These are phyloP conservation scores for Phytopythium chamaehyphon DNA, from an alignment of 352 stramenopile genomes.

Conservation along the genomic window DNA sequence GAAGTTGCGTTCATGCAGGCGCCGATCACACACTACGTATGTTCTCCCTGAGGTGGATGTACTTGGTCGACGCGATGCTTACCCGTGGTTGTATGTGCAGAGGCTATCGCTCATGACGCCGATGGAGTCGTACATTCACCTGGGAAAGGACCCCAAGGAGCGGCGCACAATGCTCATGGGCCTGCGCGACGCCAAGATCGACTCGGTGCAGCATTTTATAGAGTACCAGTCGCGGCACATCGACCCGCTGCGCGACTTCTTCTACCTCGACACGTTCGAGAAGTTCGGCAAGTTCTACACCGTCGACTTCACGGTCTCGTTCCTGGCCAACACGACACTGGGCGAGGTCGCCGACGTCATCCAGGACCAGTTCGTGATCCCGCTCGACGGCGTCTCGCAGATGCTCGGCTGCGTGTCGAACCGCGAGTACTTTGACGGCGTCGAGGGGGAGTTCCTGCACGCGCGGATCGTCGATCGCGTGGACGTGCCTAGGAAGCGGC, in stretches of 20 bases:
- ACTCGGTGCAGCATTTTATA: conserved; percentile 33
- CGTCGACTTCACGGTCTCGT: conserved; percentile 59
- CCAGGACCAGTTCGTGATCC: conserved; percentile 54
- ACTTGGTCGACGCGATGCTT: conserved; percentile 2
- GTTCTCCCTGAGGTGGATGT: conserved; percentile 7
- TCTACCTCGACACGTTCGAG: conserved; percentile 64
- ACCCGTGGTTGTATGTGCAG: conserved; percentile 12
- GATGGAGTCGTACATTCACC: conserved; percentile 62
- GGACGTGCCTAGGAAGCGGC: conserved; percentile 32
- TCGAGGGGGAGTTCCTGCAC: conserved; percentile 49
- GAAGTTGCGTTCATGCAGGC: conserved; percentile 35
- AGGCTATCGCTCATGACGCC: conserved; percentile 59
- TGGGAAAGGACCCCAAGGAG: conserved; percentile 31
- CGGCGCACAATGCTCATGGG: conserved; percentile 34
- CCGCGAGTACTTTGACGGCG: conserved; percentile 58
- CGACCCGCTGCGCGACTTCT: conserved; percentile 50
- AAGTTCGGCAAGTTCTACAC: conserved; percentile 69
- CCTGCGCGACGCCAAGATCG: conserved; percentile 51
- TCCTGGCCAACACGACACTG: conserved; percentile 37
- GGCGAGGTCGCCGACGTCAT: conserved; percentile 44
- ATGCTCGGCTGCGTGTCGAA: conserved; percentile 55
- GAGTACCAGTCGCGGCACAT: conserved; percentile 45
- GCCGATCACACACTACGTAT: conserved; percentile 54
- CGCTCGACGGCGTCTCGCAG: conserved; percentile 45
- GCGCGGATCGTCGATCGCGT: conserved; percentile 59